These are phyloP conservation scores for Aspergillus fumigatiaffinis DNA, from an alignment of 2,329 filamentous ascomycete species.

Conservation along the genomic window DNA sequence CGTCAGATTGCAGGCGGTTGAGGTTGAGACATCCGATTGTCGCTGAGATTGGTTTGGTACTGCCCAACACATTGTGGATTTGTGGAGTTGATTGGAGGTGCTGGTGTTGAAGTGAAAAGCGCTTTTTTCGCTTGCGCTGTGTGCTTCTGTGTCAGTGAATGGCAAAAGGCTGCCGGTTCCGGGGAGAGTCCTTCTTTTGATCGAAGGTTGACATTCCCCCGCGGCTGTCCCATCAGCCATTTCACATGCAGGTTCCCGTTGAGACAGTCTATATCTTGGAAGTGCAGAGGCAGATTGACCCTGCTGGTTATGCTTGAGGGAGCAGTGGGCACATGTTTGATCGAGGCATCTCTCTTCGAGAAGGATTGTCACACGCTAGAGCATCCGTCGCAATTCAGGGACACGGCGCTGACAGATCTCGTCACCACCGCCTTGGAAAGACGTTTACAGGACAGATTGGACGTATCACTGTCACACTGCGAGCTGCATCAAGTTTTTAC, in stretches of 20 bases:
- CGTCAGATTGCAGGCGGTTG: neutral
- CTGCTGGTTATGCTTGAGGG: neutral
- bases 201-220: neutral
- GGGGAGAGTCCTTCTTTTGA: neutral
- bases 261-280: neutral
- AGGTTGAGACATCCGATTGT: neutral
- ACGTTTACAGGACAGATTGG: neutral
- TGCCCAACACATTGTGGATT: slow-evolving; percentile 15
- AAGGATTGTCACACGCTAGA: neutral
- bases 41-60: neutral
- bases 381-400: neutral
- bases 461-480: neutral
- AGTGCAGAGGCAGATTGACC: neutral
- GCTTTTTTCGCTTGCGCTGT: neutral
- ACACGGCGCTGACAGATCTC: neutral
- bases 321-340: neutral
- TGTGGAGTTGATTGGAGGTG: neutral
- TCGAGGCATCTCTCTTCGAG: neutral
- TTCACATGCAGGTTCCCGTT: neutral
- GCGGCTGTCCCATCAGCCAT: neutral
- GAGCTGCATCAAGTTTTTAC: neutral
- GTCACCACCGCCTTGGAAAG: neutral
- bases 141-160: neutral
- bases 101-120: neutral
- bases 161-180: neutral